These are phyloP conservation scores for Suhomyces faveliae DNA, from an alignment of 805 yeast species.

Conservation along the genomic window DNA sequence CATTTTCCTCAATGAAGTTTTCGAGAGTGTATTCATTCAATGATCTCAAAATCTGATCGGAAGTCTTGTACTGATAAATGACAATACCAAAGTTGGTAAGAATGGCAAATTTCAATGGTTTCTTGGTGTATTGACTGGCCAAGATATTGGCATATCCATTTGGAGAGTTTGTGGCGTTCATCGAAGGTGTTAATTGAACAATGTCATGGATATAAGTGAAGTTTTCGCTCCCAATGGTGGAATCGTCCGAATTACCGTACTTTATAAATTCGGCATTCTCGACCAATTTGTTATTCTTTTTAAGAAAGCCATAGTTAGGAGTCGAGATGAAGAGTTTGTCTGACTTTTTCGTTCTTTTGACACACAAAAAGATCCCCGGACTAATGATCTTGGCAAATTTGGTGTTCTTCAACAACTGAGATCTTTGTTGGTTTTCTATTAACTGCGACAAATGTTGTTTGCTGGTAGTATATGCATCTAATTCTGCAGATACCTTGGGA, in stretches of 20 bases:
- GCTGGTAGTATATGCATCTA: conserved; percentile 41
- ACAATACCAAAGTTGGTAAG: conserved; percentile 78
- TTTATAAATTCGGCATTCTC: conserved; percentile 77
- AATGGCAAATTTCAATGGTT: conserved; percentile 72
- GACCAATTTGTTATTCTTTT: conserved; percentile 64
- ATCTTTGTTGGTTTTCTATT: conserved; percentile 41
- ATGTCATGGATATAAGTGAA: conserved; percentile 62
- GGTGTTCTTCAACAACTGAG: conserved; percentile 60
- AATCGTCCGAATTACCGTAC: conserved; percentile 19
- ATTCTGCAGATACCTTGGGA: conserved; percentile 38
- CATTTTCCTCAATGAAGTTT: conserved; percentile 73
- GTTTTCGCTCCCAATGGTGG: conserved; percentile 6
- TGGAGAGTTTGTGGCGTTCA: conserved; percentile 71
- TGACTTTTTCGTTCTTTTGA: conserved; percentile 44
- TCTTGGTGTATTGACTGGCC: conserved; percentile 77
- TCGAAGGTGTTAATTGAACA: conserved; percentile 64
- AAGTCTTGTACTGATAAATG: conserved; percentile 73
- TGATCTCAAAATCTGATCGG: conserved; percentile 72
- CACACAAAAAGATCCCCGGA: conserved; percentile 84
- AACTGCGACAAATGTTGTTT: conserved; percentile 41
- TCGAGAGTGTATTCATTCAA: conserved; percentile 65
- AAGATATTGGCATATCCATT: conserved; percentile 81
- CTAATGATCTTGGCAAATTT: conserved; percentile 62
- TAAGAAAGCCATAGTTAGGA: conserved; percentile 82
- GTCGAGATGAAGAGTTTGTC: conserved; percentile 68